These are phyloP conservation scores for Ustilago curta DNA, from an alignment of 1,284 basidiomycete species.

Conservation along the genomic window DNA sequence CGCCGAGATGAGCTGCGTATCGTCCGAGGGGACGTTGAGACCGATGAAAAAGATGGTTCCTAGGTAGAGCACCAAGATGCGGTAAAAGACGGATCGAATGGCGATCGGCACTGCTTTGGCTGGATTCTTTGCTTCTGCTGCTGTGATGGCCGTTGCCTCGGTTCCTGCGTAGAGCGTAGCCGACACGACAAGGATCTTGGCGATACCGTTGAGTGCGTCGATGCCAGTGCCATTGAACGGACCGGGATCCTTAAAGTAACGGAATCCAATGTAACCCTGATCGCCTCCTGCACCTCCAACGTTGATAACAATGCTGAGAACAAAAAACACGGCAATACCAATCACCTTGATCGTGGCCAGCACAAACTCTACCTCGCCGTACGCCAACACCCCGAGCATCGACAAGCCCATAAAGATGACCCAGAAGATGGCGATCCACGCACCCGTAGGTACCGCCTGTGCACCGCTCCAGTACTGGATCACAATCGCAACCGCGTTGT, in stretches of 20 bases:
- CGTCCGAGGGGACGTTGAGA: slow-evolving; percentile 48
- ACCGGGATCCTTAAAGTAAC: slow-evolving; percentile 70
- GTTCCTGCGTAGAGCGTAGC: slow-evolving; percentile 75
- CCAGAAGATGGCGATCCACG: slow-evolving; percentile 56
- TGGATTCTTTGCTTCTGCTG: slow-evolving; percentile 55
- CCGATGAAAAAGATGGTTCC: slow-evolving; percentile 57
- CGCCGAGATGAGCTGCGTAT: slow-evolving; percentile 39
- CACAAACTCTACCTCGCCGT: slow-evolving; percentile 65
- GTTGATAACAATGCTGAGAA: slow-evolving; percentile 52
- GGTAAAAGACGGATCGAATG: slow-evolving; percentile 76
- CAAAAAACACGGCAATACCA: slow-evolving; percentile 48
- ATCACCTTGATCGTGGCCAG: slow-evolving; percentile 49
- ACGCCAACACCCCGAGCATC: slow-evolving; percentile 45
- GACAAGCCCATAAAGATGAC: slow-evolving; percentile 43
- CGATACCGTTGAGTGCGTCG: slow-evolving; percentile 59
- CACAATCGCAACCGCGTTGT: slow-evolving; percentile 49
- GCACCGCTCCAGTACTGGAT: slow-evolving; percentile 46
- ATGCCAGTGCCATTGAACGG: slow-evolving; percentile 64
- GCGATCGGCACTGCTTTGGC: slow-evolving; percentile 47
- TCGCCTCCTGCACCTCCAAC: slow-evolving; percentile 44
- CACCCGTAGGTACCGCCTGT: slow-evolving; percentile 23
- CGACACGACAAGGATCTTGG: slow-evolving; percentile 78
- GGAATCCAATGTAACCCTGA: slow-evolving; percentile 48
- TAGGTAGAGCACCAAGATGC: slow-evolving; percentile 79
- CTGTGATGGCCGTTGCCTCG: slow-evolving; percentile 72